Evolutionary conservation across 2,329 filamentous ascomycete species (phyloP).

Genomic region (Karstenula rhodostoma): DNA sequence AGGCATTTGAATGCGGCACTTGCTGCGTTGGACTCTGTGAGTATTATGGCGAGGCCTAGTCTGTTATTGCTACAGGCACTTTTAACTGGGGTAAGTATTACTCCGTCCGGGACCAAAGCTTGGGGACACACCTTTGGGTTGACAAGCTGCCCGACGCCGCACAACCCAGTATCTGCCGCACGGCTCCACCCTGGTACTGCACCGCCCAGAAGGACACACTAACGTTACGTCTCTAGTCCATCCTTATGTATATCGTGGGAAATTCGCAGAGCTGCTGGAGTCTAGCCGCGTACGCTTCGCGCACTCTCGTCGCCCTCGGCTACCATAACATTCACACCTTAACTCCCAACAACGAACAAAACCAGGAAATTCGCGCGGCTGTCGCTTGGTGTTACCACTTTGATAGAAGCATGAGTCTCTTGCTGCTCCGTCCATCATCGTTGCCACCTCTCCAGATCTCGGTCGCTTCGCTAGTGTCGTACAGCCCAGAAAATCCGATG

Average conservation of each 20-base stretch:
- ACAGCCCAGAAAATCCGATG: constrained; percentile 34
- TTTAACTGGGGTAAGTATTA: constrained; percentile 37
- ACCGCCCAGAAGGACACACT: not conserved
- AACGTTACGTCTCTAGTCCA: constrained; percentile 23
- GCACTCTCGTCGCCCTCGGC: constrained; percentile 41
- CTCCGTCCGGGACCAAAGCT: not conserved
- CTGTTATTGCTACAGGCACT: constrained; percentile 41
- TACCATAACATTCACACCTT: constrained; percentile 34
- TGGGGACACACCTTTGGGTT: not conserved
- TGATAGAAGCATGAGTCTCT: constrained; percentile 40
- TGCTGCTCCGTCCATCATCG: constrained; percentile 40
- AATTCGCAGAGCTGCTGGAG: constrained; percentile 45
- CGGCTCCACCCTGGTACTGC: not conserved
- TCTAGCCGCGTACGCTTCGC: constrained; percentile 42
- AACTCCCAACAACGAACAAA: constrained; percentile 28
- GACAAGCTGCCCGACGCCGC: not conserved
- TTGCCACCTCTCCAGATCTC: constrained; percentile 38
- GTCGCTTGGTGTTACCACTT: constrained; percentile 44
- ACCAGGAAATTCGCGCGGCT: constrained; percentile 37
- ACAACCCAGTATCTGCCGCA: not conserved
- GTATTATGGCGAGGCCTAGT: constrained; percentile 37
- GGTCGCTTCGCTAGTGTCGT: constrained; percentile 33
- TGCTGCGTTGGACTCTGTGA: constrained; percentile 39
- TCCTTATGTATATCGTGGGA: constrained; percentile 44
- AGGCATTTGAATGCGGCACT: constrained; percentile 40